Conservation (phyloP, 805 yeast species). For the Ogataea trehalophila region DNA sequence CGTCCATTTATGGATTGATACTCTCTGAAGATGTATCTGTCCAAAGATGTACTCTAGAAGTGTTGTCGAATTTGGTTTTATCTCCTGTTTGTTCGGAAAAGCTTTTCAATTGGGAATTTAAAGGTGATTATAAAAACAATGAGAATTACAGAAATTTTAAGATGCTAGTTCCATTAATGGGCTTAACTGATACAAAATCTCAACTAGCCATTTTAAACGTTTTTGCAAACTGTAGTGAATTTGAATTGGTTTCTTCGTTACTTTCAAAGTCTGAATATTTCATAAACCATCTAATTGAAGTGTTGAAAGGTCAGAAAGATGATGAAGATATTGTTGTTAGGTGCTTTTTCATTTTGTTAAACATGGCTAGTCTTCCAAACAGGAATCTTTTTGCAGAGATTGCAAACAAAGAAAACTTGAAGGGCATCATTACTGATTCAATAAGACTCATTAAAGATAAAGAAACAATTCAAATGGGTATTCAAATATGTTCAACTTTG, state of each 20-base stretch:
- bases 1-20: conserved; percentile 30
- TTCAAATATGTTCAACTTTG: neutral
- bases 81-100: conserved; percentile 41
- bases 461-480: conserved; percentile 11
- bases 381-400: neutral
- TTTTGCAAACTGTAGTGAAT: conserved; percentile 28
- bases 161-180: conserved; percentile 35
- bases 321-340: conserved; percentile 22
- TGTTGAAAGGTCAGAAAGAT: conserved; percentile 12
- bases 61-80: conserved; percentile 41
- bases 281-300: conserved; percentile 8
- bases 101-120: conserved; percentile 49
- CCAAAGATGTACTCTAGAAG: conserved; percentile 44
- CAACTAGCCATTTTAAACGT: conserved; percentile 32
- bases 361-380: conserved; percentile 7
- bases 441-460: conserved; percentile 3
- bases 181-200: conserved; percentile 34
- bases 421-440: conserved; percentile 1
- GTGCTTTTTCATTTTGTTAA: conserved; percentile 19
- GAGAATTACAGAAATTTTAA: conserved; percentile 36
- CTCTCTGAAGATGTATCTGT: conserved; percentile 35
- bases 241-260: conserved; percentile 19
- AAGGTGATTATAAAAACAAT: conserved; percentile 19
- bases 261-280: conserved; percentile 19
- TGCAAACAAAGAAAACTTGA: conserved; percentile 3